Conservation (phyloP, 805 yeast species). For the Starmerella geochares region DNA sequence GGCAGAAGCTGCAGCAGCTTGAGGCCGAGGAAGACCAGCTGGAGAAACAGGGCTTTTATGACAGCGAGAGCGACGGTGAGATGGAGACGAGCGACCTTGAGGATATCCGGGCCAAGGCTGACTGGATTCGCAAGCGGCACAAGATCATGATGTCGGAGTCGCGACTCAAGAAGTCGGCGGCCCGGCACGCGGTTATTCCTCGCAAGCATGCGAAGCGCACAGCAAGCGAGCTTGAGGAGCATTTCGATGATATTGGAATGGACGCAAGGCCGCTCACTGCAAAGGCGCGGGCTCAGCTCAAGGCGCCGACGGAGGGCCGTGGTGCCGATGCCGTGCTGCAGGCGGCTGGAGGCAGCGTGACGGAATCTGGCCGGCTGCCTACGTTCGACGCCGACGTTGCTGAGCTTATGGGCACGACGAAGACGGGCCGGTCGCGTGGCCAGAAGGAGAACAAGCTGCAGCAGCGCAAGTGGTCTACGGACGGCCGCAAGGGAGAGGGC, state of each 20-base stretch:
- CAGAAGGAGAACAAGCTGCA: constrained; percentile 78
- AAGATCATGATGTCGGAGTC: constrained; percentile 85
- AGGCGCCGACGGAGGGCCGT: constrained; percentile 34
- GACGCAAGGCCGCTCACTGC: constrained; percentile 60
- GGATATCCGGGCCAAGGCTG: constrained; percentile 74
- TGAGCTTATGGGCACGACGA: constrained; percentile 30
- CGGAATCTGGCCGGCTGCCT: constrained; percentile 37
- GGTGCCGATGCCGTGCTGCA: constrained; percentile 77
- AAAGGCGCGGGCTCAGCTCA: constrained; percentile 33
- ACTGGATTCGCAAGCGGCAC: constrained; percentile 92
- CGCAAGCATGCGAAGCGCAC: constrained; percentile 57
- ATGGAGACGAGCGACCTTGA: constrained; percentile 52
- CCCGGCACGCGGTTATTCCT: constrained; percentile 87
- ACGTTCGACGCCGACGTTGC: constrained; percentile 73
- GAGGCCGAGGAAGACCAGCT: constrained; percentile 96
- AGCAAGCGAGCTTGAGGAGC: constrained; percentile 70
- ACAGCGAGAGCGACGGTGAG: constrained; percentile 48
- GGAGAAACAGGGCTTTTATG: constrained; percentile 91
- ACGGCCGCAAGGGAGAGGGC: constrained; percentile 89
- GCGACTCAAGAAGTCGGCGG: constrained; percentile 73
- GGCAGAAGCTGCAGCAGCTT: constrained; percentile 81
- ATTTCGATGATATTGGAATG: constrained; percentile 82
- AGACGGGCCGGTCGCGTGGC: constrained; percentile 65
- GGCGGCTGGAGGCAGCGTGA: constrained; percentile 37
- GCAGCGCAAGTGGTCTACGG: constrained; percentile 87